Evolutionary conservation across 2,329 filamentous ascomycete species (phyloP).

Genomic region (Mycosphaerelloides madeirae): DNA sequence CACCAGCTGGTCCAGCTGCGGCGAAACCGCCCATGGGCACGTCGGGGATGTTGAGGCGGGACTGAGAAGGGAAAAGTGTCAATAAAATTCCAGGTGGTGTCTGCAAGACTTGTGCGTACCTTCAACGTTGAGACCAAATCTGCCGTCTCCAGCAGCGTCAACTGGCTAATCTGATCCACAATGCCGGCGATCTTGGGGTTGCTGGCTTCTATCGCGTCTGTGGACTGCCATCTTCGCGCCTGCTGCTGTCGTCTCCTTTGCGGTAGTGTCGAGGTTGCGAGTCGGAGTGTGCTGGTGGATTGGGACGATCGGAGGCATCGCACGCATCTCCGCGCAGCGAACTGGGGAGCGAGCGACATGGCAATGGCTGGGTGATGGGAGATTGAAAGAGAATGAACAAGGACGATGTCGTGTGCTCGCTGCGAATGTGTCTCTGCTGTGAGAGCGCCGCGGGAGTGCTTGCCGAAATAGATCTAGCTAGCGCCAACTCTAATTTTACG

Average conservation of each 20-base stretch:
- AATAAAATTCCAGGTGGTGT: neutral
- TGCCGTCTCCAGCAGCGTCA: slow-evolving; percentile 95
- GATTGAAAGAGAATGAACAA: slow-evolving; percentile 1
- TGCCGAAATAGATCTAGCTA: no score
- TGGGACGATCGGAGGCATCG: slow-evolving; percentile 30
- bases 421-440: neutral
- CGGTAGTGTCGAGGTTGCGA: slow-evolving; percentile 22
- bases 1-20: slow-evolving; percentile 57
- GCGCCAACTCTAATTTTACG: no score
- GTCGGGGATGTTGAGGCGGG: slow-evolving; percentile 94
- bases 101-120: slow-evolving; percentile 49
- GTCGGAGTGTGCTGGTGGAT: slow-evolving; percentile 20
- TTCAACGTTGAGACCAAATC: slow-evolving; percentile 93
- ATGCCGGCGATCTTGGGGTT: slow-evolving; percentile 93
- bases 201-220: slow-evolving; percentile 55
- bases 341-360: slow-evolving; percentile 45
- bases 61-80: slow-evolving; percentile 49
- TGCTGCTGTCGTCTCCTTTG: slow-evolving; percentile 21
- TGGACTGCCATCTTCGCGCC: slow-evolving; percentile 80
- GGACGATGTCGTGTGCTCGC: slow-evolving; percentile 9
- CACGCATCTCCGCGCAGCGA: slow-evolving; percentile 42
- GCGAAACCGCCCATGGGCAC: slow-evolving; percentile 91
- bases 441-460: neutral
- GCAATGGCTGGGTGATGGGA: slow-evolving; percentile 8
- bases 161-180: slow-evolving; percentile 97